Percentiles rank a stretch among this genome's conserved stretches.
These are phyloP conservation scores for Brassica juncea DNA, from an alignment of 345 rosid species.

Conservation along the genomic window DNA sequence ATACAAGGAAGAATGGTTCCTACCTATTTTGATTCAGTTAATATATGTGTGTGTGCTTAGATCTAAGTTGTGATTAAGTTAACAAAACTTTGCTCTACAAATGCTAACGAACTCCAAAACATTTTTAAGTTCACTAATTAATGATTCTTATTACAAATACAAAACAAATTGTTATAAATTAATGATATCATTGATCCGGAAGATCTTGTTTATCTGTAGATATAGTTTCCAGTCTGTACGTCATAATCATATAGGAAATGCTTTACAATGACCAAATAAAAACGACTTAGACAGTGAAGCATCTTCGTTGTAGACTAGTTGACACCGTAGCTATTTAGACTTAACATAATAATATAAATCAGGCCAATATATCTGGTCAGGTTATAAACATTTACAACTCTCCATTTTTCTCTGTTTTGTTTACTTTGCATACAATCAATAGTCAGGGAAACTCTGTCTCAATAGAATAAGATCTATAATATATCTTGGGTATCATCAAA, in stretches of 20 bases:
- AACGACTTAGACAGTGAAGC: not conserved
- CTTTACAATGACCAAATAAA: not conserved
- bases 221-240: not conserved
- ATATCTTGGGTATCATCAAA: slow-evolving; percentile 32
- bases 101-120: not conserved
- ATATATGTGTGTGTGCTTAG: not conserved
- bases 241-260: not conserved
- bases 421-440: not conserved
- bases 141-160: not conserved
- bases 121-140: not conserved
- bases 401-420: too few species aligned
- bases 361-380: too few species aligned
- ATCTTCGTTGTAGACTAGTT: not conserved
- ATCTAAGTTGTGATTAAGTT: not conserved
- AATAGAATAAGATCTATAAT: slow-evolving; percentile 8
- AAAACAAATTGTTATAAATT: not conserved
- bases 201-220: not conserved
- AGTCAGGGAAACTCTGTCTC: not conserved
- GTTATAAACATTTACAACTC: too few species aligned
- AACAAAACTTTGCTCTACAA: not conserved
- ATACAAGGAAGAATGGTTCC: not conserved
- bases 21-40: not conserved
- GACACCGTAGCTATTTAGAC: not conserved
- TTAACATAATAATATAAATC: too few species aligned
- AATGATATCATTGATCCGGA: not conserved